Percentiles rank a stretch among this genome's conserved stretches.
These are phyloP conservation scores for Solanum chilense DNA, from an alignment of 257 asterid genomes.

Conservation along the genomic window DNA sequence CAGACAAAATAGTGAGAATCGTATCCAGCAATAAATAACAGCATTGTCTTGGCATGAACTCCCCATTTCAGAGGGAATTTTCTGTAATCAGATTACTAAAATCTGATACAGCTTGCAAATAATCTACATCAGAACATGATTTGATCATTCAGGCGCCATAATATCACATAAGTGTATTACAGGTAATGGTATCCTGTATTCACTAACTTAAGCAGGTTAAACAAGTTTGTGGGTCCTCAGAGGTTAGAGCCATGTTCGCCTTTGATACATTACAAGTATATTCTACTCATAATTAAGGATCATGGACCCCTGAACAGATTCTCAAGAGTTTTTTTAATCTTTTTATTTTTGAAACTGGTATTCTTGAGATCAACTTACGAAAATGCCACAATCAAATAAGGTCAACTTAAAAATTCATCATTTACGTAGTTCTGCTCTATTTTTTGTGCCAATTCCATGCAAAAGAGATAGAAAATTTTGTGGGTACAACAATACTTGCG, in stretches of 20 bases:
- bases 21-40: neutral
- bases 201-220: neutral
- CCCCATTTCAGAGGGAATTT: neutral
- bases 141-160: neutral
- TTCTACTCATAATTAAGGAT: neutral
- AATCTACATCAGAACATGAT: neutral
- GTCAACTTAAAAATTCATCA: neutral
- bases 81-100: neutral
- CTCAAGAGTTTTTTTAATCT: neutral
- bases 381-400: neutral
- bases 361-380: neutral
- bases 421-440: neutral
- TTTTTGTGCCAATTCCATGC: neutral
- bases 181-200: neutral
- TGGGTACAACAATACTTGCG: neutral
- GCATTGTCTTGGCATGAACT: neutral
- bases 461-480: neutral
- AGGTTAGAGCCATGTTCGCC: neutral
- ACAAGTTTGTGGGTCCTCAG: neutral
- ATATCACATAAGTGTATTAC: neutral
- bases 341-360: neutral
- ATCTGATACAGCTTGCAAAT: neutral
- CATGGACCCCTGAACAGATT: neutral
- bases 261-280: neutral
- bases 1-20: neutral